phyloP scores from a whole-genome alignment of 106 monocot species.

The Ottelia alismoides region DNA sequence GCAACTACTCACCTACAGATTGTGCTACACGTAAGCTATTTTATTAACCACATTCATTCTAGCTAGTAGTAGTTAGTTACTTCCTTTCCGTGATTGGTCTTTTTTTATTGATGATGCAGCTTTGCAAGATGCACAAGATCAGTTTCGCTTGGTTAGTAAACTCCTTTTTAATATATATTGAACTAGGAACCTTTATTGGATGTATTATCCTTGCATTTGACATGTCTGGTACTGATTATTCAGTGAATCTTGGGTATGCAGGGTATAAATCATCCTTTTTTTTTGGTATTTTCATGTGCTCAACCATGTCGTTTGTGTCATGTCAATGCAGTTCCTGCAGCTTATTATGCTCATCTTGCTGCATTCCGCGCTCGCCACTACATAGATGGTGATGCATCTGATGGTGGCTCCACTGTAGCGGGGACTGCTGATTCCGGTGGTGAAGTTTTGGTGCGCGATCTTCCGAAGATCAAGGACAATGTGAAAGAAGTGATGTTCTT shows the following conservation, averaged over 20 bases:
- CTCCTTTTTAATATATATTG: too few relatives aligned
- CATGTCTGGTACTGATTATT: background rate
- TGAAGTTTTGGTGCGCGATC: background rate
- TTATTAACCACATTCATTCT: too few relatives aligned
- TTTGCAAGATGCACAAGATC: conserved; percentile 3
- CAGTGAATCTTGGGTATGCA: background rate
- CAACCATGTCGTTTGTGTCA: background rate
- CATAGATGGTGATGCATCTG: conserved; percentile 18
- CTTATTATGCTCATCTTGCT: conserved; percentile 41
- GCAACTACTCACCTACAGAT: conserved; percentile 41
- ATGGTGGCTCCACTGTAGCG: conserved; percentile 6
- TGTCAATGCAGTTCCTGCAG: conserved; percentile 30
- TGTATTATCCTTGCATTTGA: background rate
- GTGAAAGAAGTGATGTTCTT: conserved; percentile 75
- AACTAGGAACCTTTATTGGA: too few relatives aligned
- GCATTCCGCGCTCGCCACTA: conserved; percentile 42
- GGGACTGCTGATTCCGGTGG: background rate
- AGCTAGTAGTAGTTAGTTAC: too few relatives aligned
- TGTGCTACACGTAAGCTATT: conserved; percentile 70
- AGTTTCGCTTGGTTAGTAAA: conserved; percentile 1
- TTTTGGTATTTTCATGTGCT: too few relatives aligned
- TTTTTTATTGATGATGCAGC: too few relatives aligned
- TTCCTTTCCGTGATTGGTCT: too few relatives aligned
- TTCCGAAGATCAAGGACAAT: conserved; percentile 24
- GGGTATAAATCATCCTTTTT: too few relatives aligned